phyloP scores from a whole-genome alignment of 495 filamentous ascomycete species.

The Trichoderma gamsii region DNA sequence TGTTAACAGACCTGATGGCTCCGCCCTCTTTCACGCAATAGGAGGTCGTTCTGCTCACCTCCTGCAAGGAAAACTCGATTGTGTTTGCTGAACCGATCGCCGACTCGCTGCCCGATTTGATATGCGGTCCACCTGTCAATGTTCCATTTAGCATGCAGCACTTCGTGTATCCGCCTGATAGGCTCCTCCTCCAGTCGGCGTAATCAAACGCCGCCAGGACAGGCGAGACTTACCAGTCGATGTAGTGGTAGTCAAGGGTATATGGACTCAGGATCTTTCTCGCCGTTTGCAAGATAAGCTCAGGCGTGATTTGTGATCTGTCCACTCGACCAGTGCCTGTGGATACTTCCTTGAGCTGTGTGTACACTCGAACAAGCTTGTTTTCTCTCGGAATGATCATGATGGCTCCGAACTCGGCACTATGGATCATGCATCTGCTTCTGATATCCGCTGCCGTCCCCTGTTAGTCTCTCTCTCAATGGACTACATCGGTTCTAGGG shows the following conservation, averaged over 20 bases:
- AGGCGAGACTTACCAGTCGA: slow-evolving; percentile 1
- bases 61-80: slow-evolving; percentile 61
- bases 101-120: slow-evolving; percentile 69
- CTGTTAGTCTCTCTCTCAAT: slow-evolving; percentile 18
- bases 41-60: slow-evolving; percentile 22
- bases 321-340: slow-evolving; percentile 14
- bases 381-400: slow-evolving; percentile 67
- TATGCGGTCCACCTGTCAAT: slow-evolving; percentile 38
- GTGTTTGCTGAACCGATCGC: slow-evolving; percentile 50
- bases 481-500: background rate
- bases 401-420: slow-evolving; percentile 54
- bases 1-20: background rate
- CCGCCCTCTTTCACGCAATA: background rate
- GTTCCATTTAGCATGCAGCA: background rate
- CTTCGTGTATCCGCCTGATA: slow-evolving; percentile 15
- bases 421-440: slow-evolving; percentile 61
- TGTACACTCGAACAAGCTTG: slow-evolving; percentile 62
- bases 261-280: slow-evolving; percentile 2
- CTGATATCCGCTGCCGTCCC: slow-evolving; percentile 52
- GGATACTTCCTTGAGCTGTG: slow-evolving; percentile 54
- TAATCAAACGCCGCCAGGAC: slow-evolving; percentile 31
- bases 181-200: slow-evolving; percentile 17
- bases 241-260: slow-evolving; percentile 10
- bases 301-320: background rate
- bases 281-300: background rate